Percentiles rank a stretch among this genome's conserved stretches.
Conservation (phyloP, 2,329 filamentous ascomycete genomes). For the Penicillium sp. region DNA sequence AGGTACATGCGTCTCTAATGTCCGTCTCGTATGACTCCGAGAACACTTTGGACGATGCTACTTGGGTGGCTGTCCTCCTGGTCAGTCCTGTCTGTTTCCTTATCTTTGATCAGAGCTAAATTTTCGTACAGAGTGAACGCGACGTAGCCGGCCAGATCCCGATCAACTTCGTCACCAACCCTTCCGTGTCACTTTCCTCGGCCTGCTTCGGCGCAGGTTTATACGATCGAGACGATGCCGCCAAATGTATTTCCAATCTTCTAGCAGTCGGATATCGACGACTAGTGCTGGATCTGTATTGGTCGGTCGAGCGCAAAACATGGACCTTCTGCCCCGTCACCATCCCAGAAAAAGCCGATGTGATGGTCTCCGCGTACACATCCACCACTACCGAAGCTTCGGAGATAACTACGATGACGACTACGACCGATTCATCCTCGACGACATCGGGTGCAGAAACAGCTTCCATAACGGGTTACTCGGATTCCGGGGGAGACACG, state of each 20-base stretch:
- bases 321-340: slow-evolving; percentile 64
- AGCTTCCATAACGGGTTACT: slow-evolving; percentile 24
- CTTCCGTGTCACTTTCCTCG: slow-evolving; percentile 56
- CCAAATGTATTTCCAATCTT: slow-evolving; percentile 62
- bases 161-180: slow-evolving; percentile 60
- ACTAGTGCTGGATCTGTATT: slow-evolving; percentile 62
- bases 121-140: slow-evolving; percentile 54
- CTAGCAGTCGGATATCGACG: slow-evolving; percentile 59
- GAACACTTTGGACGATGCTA: slow-evolving; percentile 36
- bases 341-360: slow-evolving; percentile 39
- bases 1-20: slow-evolving; percentile 31
- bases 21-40: slow-evolving; percentile 42
- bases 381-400: slow-evolving; percentile 10
- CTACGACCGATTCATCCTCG: slow-evolving; percentile 22
- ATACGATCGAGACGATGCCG: slow-evolving; percentile 54
- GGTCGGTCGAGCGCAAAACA: slow-evolving; percentile 53
- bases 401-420: slow-evolving; percentile 12
- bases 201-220: slow-evolving; percentile 57
- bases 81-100: slow-evolving; percentile 25
- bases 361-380: slow-evolving; percentile 19
- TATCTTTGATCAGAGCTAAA: slow-evolving; percentile 10
- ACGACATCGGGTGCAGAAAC: slow-evolving; percentile 20
- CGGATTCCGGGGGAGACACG: slow-evolving; percentile 27
- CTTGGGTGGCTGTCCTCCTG: slow-evolving; percentile 41
- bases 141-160: slow-evolving; percentile 60